Base-by-base conservation (phyloP, 257 asterid genomes). In the Parsonsia alboflavescens region DNA sequence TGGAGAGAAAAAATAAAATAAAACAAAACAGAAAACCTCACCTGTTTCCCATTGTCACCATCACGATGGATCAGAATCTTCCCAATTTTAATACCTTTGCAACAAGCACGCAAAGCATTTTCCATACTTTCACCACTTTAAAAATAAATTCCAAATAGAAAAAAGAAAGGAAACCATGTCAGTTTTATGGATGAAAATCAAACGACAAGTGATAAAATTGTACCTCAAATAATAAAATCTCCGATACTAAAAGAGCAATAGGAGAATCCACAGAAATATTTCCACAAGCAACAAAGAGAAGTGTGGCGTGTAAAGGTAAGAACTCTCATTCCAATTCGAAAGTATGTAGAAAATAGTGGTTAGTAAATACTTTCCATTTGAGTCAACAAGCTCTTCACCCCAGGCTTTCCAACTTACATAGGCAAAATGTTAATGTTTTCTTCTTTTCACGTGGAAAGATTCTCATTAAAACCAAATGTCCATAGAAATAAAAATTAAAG, bases 41-140 rank as follows among this genome's bases (percentile, higher is more conserved):
- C 99, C 97, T 92, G 99, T 75, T 92, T 86, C 82, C 99, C 99
- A 76, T 95, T 84, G 84, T 95, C 99, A 36, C 99, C 99, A 71
- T 88, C 98, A 42, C 99, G 96, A 78, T 92, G 98, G 77, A 95
- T 95, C 83, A 92, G 84, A 66, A 95, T 92, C 84, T 95, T 95
- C 77, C 99, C 99, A 59, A 95, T 95, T 84, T 95, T 95, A 70
- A 95, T 92, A 78, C 99, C 98, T 84, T 95, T 95, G 87, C 99
- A 95, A 82, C 99, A 95, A 80, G 99, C 99, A 49, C 99, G 96
- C 71, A 95, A 76, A 65, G 99, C 99, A 58, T 95, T 95, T 85
- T 95, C 99, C 99, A 95, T 95, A 84, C 99, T 92, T 83, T 95
- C 99, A 70, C 99, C 99, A 83, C 99, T 95, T 86, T 28, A 76